phyloP scores from a whole-genome alignment of 345 rosid genomes.

The Brassica nigra region DNA sequence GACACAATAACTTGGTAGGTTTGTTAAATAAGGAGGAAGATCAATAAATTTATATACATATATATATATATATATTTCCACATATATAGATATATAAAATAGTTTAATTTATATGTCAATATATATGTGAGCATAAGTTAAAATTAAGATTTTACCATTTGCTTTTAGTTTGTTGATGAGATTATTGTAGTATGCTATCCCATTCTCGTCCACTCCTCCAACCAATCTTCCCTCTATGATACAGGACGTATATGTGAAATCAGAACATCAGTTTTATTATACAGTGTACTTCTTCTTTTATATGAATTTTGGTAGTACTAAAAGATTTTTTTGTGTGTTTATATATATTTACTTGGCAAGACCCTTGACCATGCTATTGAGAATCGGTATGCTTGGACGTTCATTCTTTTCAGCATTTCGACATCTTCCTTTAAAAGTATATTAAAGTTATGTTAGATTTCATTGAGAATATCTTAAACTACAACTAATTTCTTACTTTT shows the following conservation, averaged over 20 bases:
- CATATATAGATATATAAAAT: not conserved
- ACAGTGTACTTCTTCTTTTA: not conserved
- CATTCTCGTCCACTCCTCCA: not conserved
- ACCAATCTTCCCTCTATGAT: not conserved
- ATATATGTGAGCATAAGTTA: not conserved
- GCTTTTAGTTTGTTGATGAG: not conserved
- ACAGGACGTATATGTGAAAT: not conserved
- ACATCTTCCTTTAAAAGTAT: not conserved
- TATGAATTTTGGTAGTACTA: not conserved
- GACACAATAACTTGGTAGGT: not conserved
- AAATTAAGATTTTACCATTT: not conserved
- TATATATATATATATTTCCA: too few species aligned
- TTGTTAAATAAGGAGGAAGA: not conserved
- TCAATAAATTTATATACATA: not conserved
- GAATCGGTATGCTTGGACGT: constrained; percentile 12
- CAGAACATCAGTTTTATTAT: not conserved
- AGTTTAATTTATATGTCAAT: not conserved
- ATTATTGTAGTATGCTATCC: not conserved
- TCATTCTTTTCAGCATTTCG: not conserved
- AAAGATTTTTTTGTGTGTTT: not conserved
- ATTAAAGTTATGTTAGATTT: not conserved
- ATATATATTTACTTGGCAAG: not conserved
- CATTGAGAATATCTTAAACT: not conserved
- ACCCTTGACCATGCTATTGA: constrained; percentile 10
- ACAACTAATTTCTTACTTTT: not conserved